These are phyloP conservation scores for Prillingera fragicola DNA, from an alignment of 1,284 basidiomycete genomes.

Conservation along the genomic window DNA sequence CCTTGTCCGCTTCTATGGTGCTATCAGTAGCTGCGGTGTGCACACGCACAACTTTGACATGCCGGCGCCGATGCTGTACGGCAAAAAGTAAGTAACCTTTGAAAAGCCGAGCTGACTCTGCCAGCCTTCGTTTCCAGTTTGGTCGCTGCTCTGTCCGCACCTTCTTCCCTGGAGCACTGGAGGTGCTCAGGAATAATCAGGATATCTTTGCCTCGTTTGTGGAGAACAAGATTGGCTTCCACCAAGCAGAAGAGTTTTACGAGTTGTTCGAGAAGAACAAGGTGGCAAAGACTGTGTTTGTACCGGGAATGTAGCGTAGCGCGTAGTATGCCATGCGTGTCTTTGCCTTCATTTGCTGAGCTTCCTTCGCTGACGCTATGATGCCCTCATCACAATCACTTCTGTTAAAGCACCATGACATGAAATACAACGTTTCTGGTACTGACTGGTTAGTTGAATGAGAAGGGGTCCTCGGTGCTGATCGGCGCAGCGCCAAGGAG, in stretches of 20 bases:
- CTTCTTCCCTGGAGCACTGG: slow-evolving; percentile 67
- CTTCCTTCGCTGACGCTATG: no score
- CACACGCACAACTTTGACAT: slow-evolving; percentile 34
- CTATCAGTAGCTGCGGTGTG: slow-evolving; percentile 71
- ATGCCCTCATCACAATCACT: no score
- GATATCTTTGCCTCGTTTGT: slow-evolving; percentile 41
- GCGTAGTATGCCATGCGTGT: no score
- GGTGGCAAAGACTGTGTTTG: slow-evolving; percentile 44
- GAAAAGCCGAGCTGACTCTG: background rate
- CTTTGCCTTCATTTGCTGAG: no score
- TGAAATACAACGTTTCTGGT: no score
- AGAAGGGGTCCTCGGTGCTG: slow-evolving; percentile 19
- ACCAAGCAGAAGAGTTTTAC: slow-evolving; percentile 44
- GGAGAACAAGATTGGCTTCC: slow-evolving; percentile 33
- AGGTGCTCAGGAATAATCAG: slow-evolving; percentile 53
- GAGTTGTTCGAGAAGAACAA: slow-evolving; percentile 39
- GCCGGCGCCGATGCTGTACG: slow-evolving; percentile 57
- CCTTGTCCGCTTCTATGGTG: slow-evolving; percentile 73
- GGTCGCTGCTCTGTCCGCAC: slow-evolving; percentile 80
- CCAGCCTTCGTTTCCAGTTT: slow-evolving; percentile 32
- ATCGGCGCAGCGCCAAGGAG: slow-evolving; percentile 14
- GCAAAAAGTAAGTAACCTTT: slow-evolving; percentile 56
- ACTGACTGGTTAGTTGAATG: no score
- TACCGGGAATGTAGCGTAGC: no score
- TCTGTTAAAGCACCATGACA: no score